Evolutionary conservation across 2,329 filamentous ascomycete genomes (phyloP), one percentile per base, ranked within the genome.

Genomic region (Xylaria digitata): DNA sequence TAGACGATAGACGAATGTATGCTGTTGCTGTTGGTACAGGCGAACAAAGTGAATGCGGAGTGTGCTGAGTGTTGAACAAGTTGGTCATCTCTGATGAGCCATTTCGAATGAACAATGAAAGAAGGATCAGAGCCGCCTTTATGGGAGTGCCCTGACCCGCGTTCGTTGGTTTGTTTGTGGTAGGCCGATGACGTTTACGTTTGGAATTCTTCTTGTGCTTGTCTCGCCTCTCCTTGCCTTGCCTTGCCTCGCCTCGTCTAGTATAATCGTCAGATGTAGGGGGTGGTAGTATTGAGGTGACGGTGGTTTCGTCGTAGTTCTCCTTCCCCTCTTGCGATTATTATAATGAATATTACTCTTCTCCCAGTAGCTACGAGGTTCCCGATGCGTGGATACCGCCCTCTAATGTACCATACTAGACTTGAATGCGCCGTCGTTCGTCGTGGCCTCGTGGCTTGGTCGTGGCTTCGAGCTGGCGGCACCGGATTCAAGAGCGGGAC

Each of bases 1-100:
- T 26, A 26, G 26, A 26, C 9, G 52, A 48, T 49, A 30, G 40
- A 21, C 30, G 48, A 52, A 53, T 64, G 17, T 40, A 56, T 60
- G 15, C 61, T 61, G 11, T 40, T 45, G 23, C 43, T 1, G 26
- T 40, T 69, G 66, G 61, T 70, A 69, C 68, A 61, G 55, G 48
- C n/a, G 66, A 60, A 64, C 60, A 50, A 56, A 55, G 53, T 64
- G 13, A 61, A 57, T 6, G 37, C 2, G 49, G 53, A n/a, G 40
- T 43, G 19, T 61, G 23, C 13, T 66, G 56, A 52, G 60, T 61
- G 50, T 68, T 58, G 57, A 66, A 64, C 60, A 61, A 68, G 42
- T 15, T 34, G 50, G 69, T 75, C 71, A 75, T 71, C 65, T 72
- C 71, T 63, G 67, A 73, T 72, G 64, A 70, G 70, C 73, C 73